Percentiles rank a stretch among this genome's conserved stretches.
Evolutionary conservation across 2,329 filamentous ascomycete species (phyloP).

Genomic region (Pseudocercospora fuligena): DNA sequence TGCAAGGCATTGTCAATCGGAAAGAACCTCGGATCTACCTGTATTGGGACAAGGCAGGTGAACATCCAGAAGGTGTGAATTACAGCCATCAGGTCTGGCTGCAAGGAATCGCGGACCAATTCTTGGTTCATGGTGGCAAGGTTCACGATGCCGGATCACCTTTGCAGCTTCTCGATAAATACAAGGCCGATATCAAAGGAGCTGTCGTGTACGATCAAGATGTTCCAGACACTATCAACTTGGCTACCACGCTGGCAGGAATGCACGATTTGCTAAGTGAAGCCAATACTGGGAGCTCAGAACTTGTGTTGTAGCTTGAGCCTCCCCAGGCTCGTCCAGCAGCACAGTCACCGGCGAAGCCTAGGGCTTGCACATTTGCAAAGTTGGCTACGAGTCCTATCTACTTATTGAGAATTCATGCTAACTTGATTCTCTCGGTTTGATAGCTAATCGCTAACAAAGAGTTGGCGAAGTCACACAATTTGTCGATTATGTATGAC

Average conservation of each 20-base stretch:
- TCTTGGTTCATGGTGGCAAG: too few relatives aligned
- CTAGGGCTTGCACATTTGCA: background rate
- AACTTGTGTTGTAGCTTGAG: background rate
- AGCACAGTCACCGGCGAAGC: background rate
- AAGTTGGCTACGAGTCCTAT: background rate
- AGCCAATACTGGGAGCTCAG: background rate
- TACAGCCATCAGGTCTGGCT: constrained; percentile 9
- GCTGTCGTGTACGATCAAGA: constrained; percentile 7
- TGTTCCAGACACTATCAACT: constrained; percentile 13
- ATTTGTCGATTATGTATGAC: background rate
- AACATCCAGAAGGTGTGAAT: background rate
- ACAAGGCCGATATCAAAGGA: constrained; percentile 6
- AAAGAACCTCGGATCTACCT: constrained; percentile 14
- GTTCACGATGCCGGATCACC: constrained; percentile 5
- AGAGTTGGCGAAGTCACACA: constrained; percentile 1
- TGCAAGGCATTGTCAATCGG: constrained; percentile 15
- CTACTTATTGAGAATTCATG: background rate
- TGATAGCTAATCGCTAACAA: background rate
- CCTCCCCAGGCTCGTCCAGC: background rate
- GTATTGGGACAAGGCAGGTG: constrained; percentile 13
- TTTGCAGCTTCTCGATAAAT: constrained; percentile 9
- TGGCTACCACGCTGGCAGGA: constrained; percentile 12
- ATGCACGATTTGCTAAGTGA: background rate
- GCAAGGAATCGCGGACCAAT: background rate
- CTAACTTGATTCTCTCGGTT: background rate